A percentile compares a stretch with the other conserved stretches of the same genome.
These are phyloP conservation scores for Talaromyces marneffei DNA, from an alignment of 2,329 filamentous ascomycete species.

Conservation along the genomic window DNA sequence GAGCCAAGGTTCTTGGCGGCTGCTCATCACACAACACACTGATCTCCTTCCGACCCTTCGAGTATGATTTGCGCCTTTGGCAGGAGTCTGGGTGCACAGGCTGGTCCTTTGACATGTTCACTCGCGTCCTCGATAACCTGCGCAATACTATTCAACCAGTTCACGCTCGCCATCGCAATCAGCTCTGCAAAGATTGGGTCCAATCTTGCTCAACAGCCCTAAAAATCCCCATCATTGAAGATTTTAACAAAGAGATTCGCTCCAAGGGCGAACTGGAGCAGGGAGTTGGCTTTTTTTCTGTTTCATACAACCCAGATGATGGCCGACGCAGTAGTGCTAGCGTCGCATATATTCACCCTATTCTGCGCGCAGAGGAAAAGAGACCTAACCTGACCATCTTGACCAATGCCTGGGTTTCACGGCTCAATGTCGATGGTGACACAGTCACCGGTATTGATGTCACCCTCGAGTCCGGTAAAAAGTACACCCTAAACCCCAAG, in stretches of 20 bases:
- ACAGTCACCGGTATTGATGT: conserved; percentile 69
- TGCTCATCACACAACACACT: conserved; percentile 93
- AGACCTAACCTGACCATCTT: conserved; percentile 78
- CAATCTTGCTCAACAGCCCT: conserved; percentile 71
- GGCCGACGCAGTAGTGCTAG: conserved; percentile 78
- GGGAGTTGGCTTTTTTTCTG: conserved; percentile 83
- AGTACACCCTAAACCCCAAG: conserved; percentile 54
- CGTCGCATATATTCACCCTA: conserved; percentile 89
- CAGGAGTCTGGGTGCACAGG: conserved; percentile 73
- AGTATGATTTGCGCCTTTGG: conserved; percentile 83
- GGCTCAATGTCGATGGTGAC: conserved; percentile 65
- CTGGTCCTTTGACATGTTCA: conserved; percentile 83
- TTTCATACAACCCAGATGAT: conserved; percentile 86
- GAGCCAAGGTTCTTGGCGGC: conserved; percentile 85
- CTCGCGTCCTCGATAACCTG: conserved; percentile 72
- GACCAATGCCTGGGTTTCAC: conserved; percentile 82
- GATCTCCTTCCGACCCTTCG: conserved; percentile 86
- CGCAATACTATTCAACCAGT: conserved; percentile 88
- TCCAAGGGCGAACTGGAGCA: conserved; percentile 65
- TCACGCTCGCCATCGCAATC: conserved; percentile 77
- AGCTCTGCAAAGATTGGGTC: conserved; percentile 88
- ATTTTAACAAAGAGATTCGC: conserved; percentile 82
- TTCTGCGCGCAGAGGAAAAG: conserved; percentile 75
- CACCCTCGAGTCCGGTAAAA: conserved; percentile 56
- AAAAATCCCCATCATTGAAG: conserved; percentile 71